Conservation (phyloP, 345 rosid genomes). For the Clausena lansium region DNA sequence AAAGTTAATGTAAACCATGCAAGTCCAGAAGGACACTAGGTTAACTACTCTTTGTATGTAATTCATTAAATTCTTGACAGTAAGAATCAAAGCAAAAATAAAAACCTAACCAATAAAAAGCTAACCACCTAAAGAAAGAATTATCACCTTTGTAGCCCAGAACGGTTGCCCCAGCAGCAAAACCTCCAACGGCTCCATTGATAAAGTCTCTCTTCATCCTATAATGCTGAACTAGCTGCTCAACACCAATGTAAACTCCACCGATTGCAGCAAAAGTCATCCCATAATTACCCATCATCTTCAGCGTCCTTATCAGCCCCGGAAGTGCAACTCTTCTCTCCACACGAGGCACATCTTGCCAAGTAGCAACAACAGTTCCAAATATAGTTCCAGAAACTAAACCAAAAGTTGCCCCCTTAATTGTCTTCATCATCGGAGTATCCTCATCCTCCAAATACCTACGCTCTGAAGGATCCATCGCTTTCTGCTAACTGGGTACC, state of each 20-base stretch:
- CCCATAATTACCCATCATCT: slow-evolving; percentile 96
- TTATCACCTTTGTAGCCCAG: slow-evolving; percentile 79
- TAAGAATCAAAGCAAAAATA: neutral
- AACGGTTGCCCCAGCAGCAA: slow-evolving; percentile 86
- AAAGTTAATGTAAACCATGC: neutral
- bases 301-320: slow-evolving; percentile 77
- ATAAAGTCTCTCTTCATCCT: slow-evolving; percentile 83
- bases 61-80: no score
- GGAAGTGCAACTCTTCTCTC: slow-evolving; percentile 96
- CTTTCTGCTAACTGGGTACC: slow-evolving; percentile 24
- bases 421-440: slow-evolving; percentile 67
- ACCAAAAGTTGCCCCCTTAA: slow-evolving; percentile 83
- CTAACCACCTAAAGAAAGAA: neutral
- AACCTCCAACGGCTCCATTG: slow-evolving; percentile 95
- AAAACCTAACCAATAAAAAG: neutral
- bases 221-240: slow-evolving; percentile 72
- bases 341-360: slow-evolving; percentile 97
- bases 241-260: slow-evolving; percentile 96
- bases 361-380: slow-evolving; percentile 85
- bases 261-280: slow-evolving; percentile 94
- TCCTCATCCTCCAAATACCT: slow-evolving; percentile 88
- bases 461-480: slow-evolving; percentile 77
- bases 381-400: slow-evolving; percentile 80
- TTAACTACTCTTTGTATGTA: neutral
- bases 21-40: neutral